Evolutionary conservation across 1,139 yeast species (phyloP), one percentile per base, ranked within the genome.

Genomic region (Williopsis jadinii): DNA sequence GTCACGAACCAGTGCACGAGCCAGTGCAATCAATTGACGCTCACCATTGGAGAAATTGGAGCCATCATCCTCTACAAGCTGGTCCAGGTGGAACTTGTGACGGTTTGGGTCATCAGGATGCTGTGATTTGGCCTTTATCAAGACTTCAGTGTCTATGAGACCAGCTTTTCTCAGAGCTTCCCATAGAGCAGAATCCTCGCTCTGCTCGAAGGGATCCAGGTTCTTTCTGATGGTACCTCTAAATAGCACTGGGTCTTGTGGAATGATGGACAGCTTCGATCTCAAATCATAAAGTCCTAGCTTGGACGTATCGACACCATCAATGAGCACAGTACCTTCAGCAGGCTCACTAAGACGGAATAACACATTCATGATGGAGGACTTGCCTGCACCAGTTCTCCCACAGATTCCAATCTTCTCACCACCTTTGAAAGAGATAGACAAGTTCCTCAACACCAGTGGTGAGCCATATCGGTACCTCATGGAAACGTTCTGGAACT

Each of bases 381-480:
- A 72, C 54, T 77, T 77, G 52, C 83, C 83, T 34, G 82, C 82
- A 58, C 83, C 83, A 1, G 82, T 77, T 59, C 83, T 68, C 38
- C 83, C 83, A 63, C 82, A 76, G 42, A 77, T 73, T 49, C 82
- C 81, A 47, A 76, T 65, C 51, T 73, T 74, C 52, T 75, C 77
- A 28, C 43, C 42, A 9, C 49, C 44, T 10, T 39, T 36, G 9
- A 49, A 37, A 3, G 28, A 48, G 27, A 77, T 52, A 28, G 52
- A 60, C 39, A 87, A 59, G 43, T 75, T 61, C 47, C 79, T 79
- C 56, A 88, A 66, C 5, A 84, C 95, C 29, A 73, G 64, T 1
- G 96, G 95, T 41, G 86, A 67, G 2, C 78, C 85, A 1, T 80
- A 81, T 56, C 95, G 76, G 60, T 88, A 88, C 11, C 81, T 70